phyloP scores from a whole-genome alignment of 192 early-diverging fungal genomes.

The Entomortierella beljakovae region DNA sequence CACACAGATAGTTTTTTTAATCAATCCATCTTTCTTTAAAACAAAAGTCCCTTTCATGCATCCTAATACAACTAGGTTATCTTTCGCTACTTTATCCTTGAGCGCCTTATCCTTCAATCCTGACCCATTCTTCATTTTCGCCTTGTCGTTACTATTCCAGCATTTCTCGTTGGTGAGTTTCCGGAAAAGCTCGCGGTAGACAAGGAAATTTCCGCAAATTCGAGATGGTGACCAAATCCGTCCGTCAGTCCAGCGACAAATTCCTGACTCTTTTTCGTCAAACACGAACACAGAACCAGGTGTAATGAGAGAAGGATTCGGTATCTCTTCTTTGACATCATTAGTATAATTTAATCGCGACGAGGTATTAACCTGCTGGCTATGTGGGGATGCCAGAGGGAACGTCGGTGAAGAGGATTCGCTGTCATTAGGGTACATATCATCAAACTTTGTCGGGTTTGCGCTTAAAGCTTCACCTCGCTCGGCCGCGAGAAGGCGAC shows the following conservation, averaged over 20 bases:
- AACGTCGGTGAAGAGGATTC: background rate
- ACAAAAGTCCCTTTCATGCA: conserved; percentile 56
- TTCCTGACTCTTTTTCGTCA: conserved; percentile 52
- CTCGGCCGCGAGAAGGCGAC: conserved; percentile 42
- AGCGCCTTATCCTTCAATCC: conserved; percentile 32
- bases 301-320: conserved; percentile 22
- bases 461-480: background rate
- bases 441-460: background rate
- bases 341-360: too few relatives aligned
- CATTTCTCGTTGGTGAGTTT: conserved; percentile 40
- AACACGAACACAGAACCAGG: conserved; percentile 52
- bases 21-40: conserved; percentile 46
- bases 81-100: conserved; percentile 30
- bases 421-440: background rate
- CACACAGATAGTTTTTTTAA: conserved; percentile 55
- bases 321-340: background rate
- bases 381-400: background rate
- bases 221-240: conserved; percentile 54
- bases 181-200: conserved; percentile 50
- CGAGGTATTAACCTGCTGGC: background rate
- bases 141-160: conserved; percentile 20
- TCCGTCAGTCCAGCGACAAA: conserved; percentile 58
- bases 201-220: conserved; percentile 52
- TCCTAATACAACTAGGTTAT: conserved; percentile 35
- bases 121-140: conserved; percentile 19